Base-by-base conservation (phyloP, 2,329 filamentous ascomycete species). In the Septoria linicola region DNA sequence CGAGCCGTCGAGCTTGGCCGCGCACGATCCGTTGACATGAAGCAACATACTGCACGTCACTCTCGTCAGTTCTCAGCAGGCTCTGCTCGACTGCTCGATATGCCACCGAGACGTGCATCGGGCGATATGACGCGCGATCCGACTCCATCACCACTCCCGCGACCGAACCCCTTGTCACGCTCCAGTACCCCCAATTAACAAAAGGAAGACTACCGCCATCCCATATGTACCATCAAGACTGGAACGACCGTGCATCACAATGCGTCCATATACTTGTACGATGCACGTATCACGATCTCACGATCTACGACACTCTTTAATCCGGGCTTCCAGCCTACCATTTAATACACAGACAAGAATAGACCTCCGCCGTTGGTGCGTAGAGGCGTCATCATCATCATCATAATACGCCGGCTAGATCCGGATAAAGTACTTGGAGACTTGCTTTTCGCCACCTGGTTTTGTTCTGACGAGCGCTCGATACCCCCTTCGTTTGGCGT, bases 21-120 rank as follows among this genome's bases (percentile, higher is more conserved):
- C 87, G 42, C 80, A 81, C 51, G 52, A 47, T 39, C 50, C 2
- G 44, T 47, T 10, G 25, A 47, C 17, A 47, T 47, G 44, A 47
- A 47, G 44, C 34, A 31, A n/a, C 46, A 42, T 13, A 16, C 35
- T 41, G 30, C 27, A 34, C 76, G 78, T 8, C 87, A 91, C 61
- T 80, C 76, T 16, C 79, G 85, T 47, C 85, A 85, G 57, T 83
- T 90, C 63, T 91, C 87, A 63, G 85, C 87, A 37, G 88, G 88
- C 42, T 91, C 86, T 64, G 87, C 87, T 8, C 87, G 82, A 69
- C 70, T 92, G 44, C 72, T 93, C 42, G 83, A 90, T 14, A 57
- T 60, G 13, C 51, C 45, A 6, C n/a, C 35, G 8, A 41, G 48
- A 35, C 41, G 53, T 17, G 37, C 41, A 13, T 53, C 50, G 4